phyloP scores from a whole-genome alignment of 331 rosid species.

The Malus hybrid region DNA sequence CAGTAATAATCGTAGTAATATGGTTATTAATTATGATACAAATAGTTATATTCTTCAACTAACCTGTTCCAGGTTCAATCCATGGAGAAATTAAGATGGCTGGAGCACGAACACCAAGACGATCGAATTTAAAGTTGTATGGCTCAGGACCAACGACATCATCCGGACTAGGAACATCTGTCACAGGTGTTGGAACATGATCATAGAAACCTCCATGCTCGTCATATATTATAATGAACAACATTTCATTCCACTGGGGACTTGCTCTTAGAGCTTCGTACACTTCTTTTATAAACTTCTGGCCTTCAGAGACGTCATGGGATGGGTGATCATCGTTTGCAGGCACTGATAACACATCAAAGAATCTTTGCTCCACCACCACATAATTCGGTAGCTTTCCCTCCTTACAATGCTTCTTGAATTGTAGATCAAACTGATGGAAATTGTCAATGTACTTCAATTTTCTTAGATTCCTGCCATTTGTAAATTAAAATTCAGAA shows the following conservation, averaged over 20 bases:
- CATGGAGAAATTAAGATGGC: constrained; percentile 68
- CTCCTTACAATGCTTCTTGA: constrained; percentile 60
- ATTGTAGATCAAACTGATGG: constrained; percentile 33
- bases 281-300: constrained; percentile 50
- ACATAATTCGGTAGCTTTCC: constrained; percentile 79
- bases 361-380: constrained; percentile 64
- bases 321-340: constrained; percentile 90
- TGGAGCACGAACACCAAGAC: constrained; percentile 81
- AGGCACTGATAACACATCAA: constrained; percentile 32
- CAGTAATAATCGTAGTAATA: neutral
- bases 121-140: constrained; percentile 49
- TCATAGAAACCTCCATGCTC: constrained; percentile 86
- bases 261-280: constrained; percentile 61
- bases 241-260: constrained; percentile 77
- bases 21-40: neutral
- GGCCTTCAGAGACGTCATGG: constrained; percentile 72
- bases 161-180: constrained; percentile 69
- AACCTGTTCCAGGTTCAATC: constrained; percentile 72
- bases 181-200: constrained; percentile 62
- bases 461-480: constrained; percentile 55
- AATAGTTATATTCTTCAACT: neutral
- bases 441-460: constrained; percentile 53
- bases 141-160: constrained; percentile 51
- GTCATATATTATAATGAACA: constrained; percentile 57
- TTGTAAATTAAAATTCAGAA: neutral